Base-by-base conservation (phyloP, 495 filamentous ascomycete species). In the Thermochaetoides thermophila region DNA sequence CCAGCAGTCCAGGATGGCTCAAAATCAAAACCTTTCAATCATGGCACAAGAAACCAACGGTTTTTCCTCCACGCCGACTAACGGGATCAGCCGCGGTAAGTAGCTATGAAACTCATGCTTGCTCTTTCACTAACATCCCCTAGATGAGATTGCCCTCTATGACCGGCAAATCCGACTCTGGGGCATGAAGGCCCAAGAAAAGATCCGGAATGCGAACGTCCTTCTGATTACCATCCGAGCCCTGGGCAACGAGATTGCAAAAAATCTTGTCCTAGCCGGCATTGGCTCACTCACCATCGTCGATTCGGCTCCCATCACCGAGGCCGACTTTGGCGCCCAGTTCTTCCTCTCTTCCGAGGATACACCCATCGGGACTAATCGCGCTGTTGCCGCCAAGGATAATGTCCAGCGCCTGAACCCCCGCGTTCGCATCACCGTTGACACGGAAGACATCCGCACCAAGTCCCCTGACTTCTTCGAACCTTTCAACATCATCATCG, bases 121-220 rank as follows among this genome's bases (percentile, higher is more conserved):
- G 5, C 21, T 17, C 13, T 26, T 5, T 6, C 14, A 9, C 5
- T 3, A 13, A 4, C 12, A 28, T 18, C 6, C 11, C 27, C n/a
- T 41, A 91, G 89, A 94, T 60, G 89, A 97, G 49, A 93, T 96
- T 48, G 91, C 91, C 23, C 73, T 97, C 15, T 97, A 97, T 57
- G 89, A 97, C 56, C 78, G 89, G 14, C 89, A 97, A 55, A 94
- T 96, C 48, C 81, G 89, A n/a, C 73, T 97, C 18, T 97, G 89
- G 89, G 89, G 89, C 31, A 79, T 96, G 37, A 73, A 92, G 50
- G 89, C 91, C 5, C 89, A 97, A 54, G 79, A 55, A 40, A 84
- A 81, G 43, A 80, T 94, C 40, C 85, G 89, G 38, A 83, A 71
- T 19, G 84, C 89, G 31, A 85, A 84, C 44, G 83, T 97, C 45